Base-by-base conservation (phyloP, 2,329 filamentous ascomycete species). In the Trichoderma afroharzianum region DNA sequence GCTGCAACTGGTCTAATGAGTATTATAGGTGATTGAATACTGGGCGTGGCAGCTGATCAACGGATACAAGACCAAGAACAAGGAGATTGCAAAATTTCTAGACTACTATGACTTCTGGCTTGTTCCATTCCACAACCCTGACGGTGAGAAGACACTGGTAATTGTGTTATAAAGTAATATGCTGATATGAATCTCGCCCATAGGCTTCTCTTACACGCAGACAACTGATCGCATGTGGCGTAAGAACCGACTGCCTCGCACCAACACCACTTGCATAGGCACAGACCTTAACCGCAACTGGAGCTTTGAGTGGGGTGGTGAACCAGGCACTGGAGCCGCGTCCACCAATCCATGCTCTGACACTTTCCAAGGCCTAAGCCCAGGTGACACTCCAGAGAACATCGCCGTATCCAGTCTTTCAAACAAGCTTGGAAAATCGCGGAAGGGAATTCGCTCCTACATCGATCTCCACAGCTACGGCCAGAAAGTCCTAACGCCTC, bases 101-200 rank as follows among this genome's bases (percentile, higher is more conserved):
- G 84, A 91, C 79, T 87, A 83, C 68, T 90, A 89, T 76, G 90
- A 92, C 79, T 90, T 90, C 74, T 91, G 90, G 78, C 85, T 92
- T 74, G 84, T 90, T 72, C 88, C 88, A 4, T 80, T 90, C 32
- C 87, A 89, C 18, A 91, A 91, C 76, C 88, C 88, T 0, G 88
- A 90, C 69, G 88, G 85, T 85, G 76, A 75, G 79, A 62, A 28
- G 18, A 3, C 11, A 7, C 14, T n/a, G 12, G n/a, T 12, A 4
- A 28, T 3, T 12, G 5, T 4, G 0, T 15, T 3, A 4, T 15
- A n/a, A 15, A 3, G 9, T 59, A 43, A 32, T 59, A 57, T 33
- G 14, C 68, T 62, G 14, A 72, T n/a, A 4, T 28, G 28, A 21
- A 12, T 30, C 50, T 28, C 50, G 1, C 15, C 4, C 15, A 11